Evolutionary conservation across 306 rosid genomes (phyloP).

Genomic region (Citrullus mucosospermus): DNA sequence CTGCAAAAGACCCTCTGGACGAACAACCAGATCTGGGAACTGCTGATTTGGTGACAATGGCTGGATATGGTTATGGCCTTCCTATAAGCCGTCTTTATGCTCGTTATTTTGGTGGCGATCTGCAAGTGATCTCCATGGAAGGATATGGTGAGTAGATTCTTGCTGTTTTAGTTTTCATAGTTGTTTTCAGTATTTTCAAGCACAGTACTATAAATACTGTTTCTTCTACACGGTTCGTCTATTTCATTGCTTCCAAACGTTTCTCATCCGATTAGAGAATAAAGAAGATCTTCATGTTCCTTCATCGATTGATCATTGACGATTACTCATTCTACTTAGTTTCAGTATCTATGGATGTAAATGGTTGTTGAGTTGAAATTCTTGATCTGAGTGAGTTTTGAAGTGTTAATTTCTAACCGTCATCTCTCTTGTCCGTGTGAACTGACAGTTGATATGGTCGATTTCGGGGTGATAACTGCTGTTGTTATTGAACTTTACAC

Average conservation of each 20-base stretch:
- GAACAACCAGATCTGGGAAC: constrained; percentile 49
- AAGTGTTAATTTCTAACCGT: background rate
- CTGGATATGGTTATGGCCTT: constrained; percentile 90
- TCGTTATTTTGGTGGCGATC: constrained; percentile 81
- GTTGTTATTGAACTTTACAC: constrained; percentile 1
- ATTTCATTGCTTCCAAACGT: background rate
- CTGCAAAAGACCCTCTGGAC: constrained; percentile 70
- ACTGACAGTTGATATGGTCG: background rate
- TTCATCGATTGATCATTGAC: background rate
- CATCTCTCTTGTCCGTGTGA: background rate
- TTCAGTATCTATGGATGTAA: background rate
- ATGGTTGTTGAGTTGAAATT: background rate
- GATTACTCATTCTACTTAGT: too few relatives aligned
- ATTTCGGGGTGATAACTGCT: background rate
- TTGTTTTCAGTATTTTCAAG: background rate
- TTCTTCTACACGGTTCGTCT: background rate
- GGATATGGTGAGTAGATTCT: constrained; percentile 60
- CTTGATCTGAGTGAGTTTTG: background rate
- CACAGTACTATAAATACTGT: background rate
- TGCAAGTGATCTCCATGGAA: constrained; percentile 90
- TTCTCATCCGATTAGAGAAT: background rate
- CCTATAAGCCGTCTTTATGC: constrained; percentile 84
- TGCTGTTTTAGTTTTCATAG: background rate
- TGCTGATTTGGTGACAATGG: constrained; percentile 62
- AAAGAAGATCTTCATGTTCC: background rate